phyloP scores from a whole-genome alignment of 169 alveolate genomes.

The Ichthyophthirius multifiliis region DNA sequence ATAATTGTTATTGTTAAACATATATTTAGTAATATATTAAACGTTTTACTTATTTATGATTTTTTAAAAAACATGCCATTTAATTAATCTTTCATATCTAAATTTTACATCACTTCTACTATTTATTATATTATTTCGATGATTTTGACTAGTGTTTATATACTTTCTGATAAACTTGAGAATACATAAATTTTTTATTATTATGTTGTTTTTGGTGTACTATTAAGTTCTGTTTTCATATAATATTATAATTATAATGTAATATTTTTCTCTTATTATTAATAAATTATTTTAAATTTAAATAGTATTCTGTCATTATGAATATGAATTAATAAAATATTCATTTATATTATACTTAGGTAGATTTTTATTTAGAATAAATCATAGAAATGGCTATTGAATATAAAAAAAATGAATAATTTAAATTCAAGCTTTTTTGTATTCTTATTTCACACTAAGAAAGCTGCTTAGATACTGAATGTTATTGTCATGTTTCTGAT shows the following conservation, averaged over 20 bases:
- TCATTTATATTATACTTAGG: background rate
- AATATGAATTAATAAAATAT: background rate
- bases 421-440: background rate
- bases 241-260: background rate
- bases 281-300: background rate
- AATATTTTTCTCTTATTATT: background rate
- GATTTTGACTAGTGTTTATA: background rate
- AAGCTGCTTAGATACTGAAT: background rate
- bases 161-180: background rate
- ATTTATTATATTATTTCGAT: background rate
- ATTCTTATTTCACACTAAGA: background rate
- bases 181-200: background rate
- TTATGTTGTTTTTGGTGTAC: background rate
- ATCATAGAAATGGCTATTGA: background rate
- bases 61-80: background rate
- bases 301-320: background rate
- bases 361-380: constrained; percentile 2
- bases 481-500: background rate
- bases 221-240: background rate
- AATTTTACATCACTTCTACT: background rate
- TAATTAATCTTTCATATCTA: background rate
- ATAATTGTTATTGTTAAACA: background rate
- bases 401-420: background rate
- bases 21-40: background rate
- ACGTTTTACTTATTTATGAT: background rate